Conservation (phyloP, 208 protist genomes). For the Tritrichomonas musculus region DNA sequence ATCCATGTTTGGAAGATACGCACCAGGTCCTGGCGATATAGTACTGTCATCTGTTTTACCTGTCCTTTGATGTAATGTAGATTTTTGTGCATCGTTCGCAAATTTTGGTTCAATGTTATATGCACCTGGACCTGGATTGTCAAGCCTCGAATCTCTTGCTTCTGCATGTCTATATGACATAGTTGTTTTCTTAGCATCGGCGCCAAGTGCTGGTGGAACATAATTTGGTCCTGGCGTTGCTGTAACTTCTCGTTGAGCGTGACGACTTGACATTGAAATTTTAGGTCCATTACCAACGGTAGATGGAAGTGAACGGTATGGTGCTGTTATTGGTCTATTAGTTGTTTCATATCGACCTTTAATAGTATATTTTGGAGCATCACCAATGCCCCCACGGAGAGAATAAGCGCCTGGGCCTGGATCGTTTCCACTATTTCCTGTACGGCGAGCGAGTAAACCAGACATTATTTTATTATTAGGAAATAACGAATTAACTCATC, state of each 20-base stretch:
- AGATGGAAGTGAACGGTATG: neutral
- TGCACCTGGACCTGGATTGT: constrained; percentile 14
- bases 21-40: neutral
- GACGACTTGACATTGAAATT: neutral
- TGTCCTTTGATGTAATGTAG: neutral
- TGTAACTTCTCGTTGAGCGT: neutral
- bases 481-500: too few relatives aligned
- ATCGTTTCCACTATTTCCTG: too few relatives aligned
- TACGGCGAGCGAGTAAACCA: too few relatives aligned
- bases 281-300: neutral
- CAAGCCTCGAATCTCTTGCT: neutral
- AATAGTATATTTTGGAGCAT: too few relatives aligned
- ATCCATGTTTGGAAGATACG: neutral
- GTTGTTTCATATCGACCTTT: too few relatives aligned
- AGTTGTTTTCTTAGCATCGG: neutral
- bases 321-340: neutral
- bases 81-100: neutral
- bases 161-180: neutral
- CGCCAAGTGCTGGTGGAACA: neutral
- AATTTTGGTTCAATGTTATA: neutral
- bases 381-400: neutral
- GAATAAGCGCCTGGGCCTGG: neutral
- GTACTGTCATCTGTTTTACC: neutral
- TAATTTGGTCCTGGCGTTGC: neutral
- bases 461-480: too few relatives aligned